These are phyloP conservation scores for Cutaneotrichosporon sp. DNA, from an alignment of 1,284 basidiomycete genomes.

Conservation along the genomic window DNA sequence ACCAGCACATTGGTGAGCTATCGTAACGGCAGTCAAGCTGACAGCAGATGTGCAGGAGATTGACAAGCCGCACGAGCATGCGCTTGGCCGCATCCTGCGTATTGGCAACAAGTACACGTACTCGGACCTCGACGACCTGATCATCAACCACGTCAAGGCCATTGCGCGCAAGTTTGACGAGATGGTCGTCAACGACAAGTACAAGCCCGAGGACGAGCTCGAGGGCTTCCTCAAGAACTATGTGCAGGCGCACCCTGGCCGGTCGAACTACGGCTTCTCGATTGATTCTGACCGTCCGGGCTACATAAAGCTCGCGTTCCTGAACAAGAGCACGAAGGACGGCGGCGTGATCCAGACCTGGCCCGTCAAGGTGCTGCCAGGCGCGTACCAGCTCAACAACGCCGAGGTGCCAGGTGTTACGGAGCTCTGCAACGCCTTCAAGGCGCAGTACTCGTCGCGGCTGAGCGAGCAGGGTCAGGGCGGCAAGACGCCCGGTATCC, in stretches of 20 bases:
- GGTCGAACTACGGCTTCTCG: constrained; percentile 94
- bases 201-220: constrained; percentile 85
- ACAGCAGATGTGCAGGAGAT: constrained; percentile 72
- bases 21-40: too few relatives aligned
- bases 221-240: constrained; percentile 88
- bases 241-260: constrained; percentile 87
- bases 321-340: constrained; percentile 75
- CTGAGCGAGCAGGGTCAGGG: constrained; percentile 56
- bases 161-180: constrained; percentile 94
- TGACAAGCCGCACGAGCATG: constrained; percentile 65
- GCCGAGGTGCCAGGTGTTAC: constrained; percentile 84
- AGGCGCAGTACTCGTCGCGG: constrained; percentile 65
- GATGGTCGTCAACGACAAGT: constrained; percentile 94
- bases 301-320: constrained; percentile 90
- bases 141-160: constrained; percentile 95
- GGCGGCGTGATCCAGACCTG: constrained; percentile 70
- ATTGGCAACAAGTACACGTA: constrained; percentile 82
- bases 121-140: constrained; percentile 94
- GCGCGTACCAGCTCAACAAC: constrained; percentile 85
- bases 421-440: constrained; percentile 93
- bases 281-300: constrained; percentile 88
- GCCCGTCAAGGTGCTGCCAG: constrained; percentile 86
- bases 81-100: constrained; percentile 70
- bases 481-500: constrained; percentile 71
- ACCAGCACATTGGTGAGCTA: constrained; percentile 78